A percentile compares a stretch with the other conserved stretches of the same genome.
Conservation (phyloP, 305 asterid genomes). For the Stenogyne calaminthoides region DNA sequence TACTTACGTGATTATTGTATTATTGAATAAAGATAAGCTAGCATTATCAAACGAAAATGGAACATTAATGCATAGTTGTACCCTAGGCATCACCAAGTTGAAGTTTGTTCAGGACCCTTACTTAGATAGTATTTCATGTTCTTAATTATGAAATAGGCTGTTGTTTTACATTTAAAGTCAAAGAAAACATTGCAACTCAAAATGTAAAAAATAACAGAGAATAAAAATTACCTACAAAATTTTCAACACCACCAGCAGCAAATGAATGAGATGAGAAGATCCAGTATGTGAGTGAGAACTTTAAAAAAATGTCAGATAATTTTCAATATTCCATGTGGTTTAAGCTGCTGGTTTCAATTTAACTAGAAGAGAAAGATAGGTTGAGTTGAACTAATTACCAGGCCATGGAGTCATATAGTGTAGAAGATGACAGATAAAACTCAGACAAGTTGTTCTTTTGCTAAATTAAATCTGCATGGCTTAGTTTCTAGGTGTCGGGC, state of each 20-base stretch:
- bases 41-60: conserved; percentile 11
- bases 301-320: background rate
- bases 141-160: background rate
- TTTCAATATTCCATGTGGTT: background rate
- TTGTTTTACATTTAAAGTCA: background rate
- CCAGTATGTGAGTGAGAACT: background rate
- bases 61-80: background rate
- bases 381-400: background rate
- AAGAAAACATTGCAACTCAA: background rate
- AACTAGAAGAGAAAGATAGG: background rate
- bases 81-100: conserved; percentile 2
- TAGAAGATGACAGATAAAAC: background rate
- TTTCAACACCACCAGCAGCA: background rate
- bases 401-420: background rate
- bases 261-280: background rate
- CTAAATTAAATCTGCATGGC: no score
- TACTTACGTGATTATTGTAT: background rate
- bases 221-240: background rate
- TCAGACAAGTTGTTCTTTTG: background rate
- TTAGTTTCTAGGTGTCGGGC: background rate
- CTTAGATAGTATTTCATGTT: background rate
- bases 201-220: background rate
- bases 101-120: background rate
- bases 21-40: background rate
- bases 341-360: background rate